Percentiles rank a stretch among this genome's conserved stretches.
Evolutionary conservation across 495 filamentous ascomycete genomes (phyloP).

Genomic region (Penicillium mononematosum): DNA sequence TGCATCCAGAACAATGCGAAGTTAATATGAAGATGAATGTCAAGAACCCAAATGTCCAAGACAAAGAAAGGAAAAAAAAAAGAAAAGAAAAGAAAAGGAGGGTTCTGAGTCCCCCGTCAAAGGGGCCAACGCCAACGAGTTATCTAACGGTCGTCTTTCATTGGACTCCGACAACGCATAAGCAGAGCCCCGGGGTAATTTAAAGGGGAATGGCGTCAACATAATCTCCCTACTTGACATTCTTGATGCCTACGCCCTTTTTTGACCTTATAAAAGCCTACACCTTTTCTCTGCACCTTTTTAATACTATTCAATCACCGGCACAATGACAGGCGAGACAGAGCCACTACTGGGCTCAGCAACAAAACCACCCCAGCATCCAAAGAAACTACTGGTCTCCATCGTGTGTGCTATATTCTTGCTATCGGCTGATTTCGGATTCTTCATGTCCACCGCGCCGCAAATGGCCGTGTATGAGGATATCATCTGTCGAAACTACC

Average conservation of each 20-base stretch:
- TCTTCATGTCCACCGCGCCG: slow-evolving; percentile 30
- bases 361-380: neutral
- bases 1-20: neutral
- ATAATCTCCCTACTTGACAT: neutral
- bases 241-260: neutral
- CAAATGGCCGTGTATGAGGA: slow-evolving; percentile 39
- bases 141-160: neutral
- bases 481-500: slow-evolving; percentile 42
- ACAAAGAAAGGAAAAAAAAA: neutral
- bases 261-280: neutral
- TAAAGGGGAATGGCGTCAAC: neutral
- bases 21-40: neutral
- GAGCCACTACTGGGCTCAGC: slow-evolving; percentile 5
- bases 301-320: neutral
- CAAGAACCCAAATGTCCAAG: neutral
- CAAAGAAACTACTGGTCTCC: slow-evolving; percentile 23
- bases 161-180: neutral
- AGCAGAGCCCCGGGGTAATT: neutral
- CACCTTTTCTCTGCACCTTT: neutral
- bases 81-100: neutral
- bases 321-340: neutral
- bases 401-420: slow-evolving; percentile 21
- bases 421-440: slow-evolving; percentile 29
- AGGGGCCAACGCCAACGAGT: neutral
- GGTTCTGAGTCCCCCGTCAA: neutral